Evolutionary conservation across 2,329 filamentous ascomycete species (phyloP).

Genomic region (Penicillium vulpinum): DNA sequence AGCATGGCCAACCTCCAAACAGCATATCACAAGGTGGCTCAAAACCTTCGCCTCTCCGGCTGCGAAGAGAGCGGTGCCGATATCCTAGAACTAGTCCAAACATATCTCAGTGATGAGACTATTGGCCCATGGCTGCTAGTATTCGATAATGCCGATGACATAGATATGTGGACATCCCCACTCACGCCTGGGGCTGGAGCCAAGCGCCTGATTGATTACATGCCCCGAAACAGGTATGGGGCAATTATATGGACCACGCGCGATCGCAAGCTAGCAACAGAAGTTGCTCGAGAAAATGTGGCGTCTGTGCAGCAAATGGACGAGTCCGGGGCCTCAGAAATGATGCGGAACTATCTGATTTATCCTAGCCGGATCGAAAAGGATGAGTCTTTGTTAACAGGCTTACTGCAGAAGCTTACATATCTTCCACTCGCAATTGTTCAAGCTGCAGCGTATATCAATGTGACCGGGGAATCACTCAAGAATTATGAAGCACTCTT

Average conservation of each 20-base stretch:
- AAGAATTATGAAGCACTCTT: conserved; percentile 10
- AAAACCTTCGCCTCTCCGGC: neutral
- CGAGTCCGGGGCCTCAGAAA: neutral
- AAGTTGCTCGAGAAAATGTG: too few relatives aligned
- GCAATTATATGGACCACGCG: conserved; percentile 18
- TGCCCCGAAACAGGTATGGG: conserved; percentile 20
- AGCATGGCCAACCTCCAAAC: conserved; percentile 16
- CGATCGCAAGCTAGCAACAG: too few relatives aligned
- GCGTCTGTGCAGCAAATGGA: neutral
- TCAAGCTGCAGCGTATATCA: conserved; percentile 19
- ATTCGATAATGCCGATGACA: conserved; percentile 30
- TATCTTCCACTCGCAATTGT: conserved; percentile 16
- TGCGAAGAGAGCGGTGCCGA: neutral
- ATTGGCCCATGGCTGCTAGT: conserved; percentile 24
- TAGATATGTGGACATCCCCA: conserved; percentile 14
- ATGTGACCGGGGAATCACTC: conserved; percentile 4
- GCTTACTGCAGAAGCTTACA: conserved; percentile 8
- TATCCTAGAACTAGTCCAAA: neutral
- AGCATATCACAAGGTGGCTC: conserved; percentile 8
- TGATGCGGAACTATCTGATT: conserved; percentile 4
- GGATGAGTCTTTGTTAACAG: neutral
- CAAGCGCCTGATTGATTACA: neutral
- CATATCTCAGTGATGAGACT: conserved; percentile 13
- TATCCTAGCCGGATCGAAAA: neutral
- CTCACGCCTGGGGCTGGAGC: neutral